Conservation (phyloP, 2,329 filamentous ascomycete species). For the Xylaria sp. region DNA sequence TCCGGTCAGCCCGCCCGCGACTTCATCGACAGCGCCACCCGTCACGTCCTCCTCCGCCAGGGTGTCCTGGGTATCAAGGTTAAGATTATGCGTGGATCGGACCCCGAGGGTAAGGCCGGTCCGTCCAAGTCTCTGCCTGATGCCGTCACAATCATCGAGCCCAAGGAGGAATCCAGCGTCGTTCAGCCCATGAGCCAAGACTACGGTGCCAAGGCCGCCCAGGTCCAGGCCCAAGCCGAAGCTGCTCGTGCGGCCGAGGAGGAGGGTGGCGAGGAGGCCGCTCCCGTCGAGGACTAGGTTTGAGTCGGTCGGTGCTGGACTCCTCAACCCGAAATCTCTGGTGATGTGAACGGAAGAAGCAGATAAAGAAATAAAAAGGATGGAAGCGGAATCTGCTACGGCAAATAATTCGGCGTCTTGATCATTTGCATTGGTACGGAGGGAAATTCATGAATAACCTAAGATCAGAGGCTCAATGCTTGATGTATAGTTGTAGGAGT, state of each 20-base stretch:
- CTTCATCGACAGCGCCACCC: slow-evolving; percentile 98
- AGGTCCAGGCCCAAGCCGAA: slow-evolving; percentile 72
- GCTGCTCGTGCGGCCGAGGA: slow-evolving; percentile 65
- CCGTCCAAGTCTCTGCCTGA: slow-evolving; percentile 98
- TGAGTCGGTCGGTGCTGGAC: slow-evolving; percentile 53
- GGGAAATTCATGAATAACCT: slow-evolving; percentile 37
- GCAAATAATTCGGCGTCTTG: slow-evolving; percentile 46
- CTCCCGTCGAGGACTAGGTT: slow-evolving; percentile 58
- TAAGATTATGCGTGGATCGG: slow-evolving; percentile 99
- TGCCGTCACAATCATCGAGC: slow-evolving; percentile 99
- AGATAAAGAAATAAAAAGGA: slow-evolving; percentile 34
- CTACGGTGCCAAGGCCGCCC: slow-evolving; percentile 91
- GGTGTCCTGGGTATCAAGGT: slow-evolving; percentile 99
- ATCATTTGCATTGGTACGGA: slow-evolving; percentile 41
- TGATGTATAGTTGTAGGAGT: slow-evolving; percentile 38
- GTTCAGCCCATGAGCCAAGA: slow-evolving; percentile 97
- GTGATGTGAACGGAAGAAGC: slow-evolving; percentile 27
- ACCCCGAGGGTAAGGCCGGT: slow-evolving; percentile 98
- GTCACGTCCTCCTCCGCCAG: slow-evolving; percentile 99
- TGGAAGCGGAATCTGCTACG: slow-evolving; percentile 36
- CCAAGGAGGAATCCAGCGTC: slow-evolving; percentile 98
- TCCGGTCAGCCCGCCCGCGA: slow-evolving; percentile 99
- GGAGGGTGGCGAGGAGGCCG: slow-evolving; percentile 64
- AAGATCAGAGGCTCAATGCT: slow-evolving; percentile 36
- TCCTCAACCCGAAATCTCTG: slow-evolving; percentile 42